Percentiles rank a stretch among this genome's conserved stretches.
Evolutionary conservation across 2,329 filamentous ascomycete species (phyloP).

Genomic region (Dryadomyces sulphureus): DNA sequence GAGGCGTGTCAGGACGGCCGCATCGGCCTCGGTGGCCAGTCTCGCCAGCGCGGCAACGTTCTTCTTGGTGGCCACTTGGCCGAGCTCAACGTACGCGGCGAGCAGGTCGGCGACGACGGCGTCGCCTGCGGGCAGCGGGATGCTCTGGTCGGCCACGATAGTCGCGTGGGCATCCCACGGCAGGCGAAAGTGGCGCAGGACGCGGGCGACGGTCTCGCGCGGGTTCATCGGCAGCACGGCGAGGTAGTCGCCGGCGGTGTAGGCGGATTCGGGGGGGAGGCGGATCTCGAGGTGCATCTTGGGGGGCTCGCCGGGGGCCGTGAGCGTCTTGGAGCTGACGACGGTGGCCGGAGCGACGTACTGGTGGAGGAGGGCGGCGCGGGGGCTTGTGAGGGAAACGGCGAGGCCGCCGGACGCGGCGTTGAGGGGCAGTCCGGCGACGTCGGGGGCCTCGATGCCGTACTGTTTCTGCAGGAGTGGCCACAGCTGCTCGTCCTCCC

Average conservation of each 20-base stretch:
- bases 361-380: slow-evolving; percentile 42
- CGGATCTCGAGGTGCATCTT: slow-evolving; percentile 56
- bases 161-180: slow-evolving; percentile 54
- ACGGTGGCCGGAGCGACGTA: slow-evolving; percentile 49
- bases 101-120: too few species aligned
- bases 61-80: too few species aligned
- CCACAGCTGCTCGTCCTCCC: slow-evolving; percentile 44
- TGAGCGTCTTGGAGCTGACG: slow-evolving; percentile 34
- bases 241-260: slow-evolving; percentile 63
- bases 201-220: slow-evolving; percentile 42
- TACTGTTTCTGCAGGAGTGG: slow-evolving; percentile 32
- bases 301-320: neutral
- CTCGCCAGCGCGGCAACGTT: slow-evolving; percentile 30
- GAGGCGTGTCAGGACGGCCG: slow-evolving; percentile 32
- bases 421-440: neutral
- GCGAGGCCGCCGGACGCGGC: slow-evolving; percentile 19
- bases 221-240: slow-evolving; percentile 60
- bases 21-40: slow-evolving; percentile 41
- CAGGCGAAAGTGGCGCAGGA: slow-evolving; percentile 51
- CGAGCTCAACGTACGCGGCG: too few species aligned
- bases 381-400: slow-evolving; percentile 36
- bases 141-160: slow-evolving; percentile 25
- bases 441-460: slow-evolving; percentile 5
- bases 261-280: slow-evolving; percentile 49
- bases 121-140: too few species aligned